phyloP scores from a whole-genome alignment of 2,329 filamentous ascomycete species.

The Fusarium longipes region DNA sequence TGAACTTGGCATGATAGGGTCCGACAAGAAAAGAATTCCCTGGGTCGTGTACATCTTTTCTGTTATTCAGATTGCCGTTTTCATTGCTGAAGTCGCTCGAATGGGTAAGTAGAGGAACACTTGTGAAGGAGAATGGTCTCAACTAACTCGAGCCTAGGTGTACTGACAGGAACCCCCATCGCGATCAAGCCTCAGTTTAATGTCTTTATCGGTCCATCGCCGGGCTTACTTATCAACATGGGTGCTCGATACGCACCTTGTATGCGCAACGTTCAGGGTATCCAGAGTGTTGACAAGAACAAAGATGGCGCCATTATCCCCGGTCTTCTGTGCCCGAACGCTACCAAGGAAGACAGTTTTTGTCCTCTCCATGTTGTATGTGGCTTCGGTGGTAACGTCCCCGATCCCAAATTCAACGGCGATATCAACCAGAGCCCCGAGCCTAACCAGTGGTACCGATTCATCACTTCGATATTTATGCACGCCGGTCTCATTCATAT shows the following conservation, averaged over 20 bases:
- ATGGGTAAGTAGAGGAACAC: conserved; percentile 70
- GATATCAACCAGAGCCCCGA: conserved; percentile 63
- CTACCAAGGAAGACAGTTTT: conserved; percentile 68
- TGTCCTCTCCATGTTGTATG: conserved; percentile 86
- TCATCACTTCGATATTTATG: conserved; percentile 95
- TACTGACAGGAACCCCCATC: conserved; percentile 81
- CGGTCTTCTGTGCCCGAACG: conserved; percentile 84
- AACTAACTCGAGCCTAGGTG: conserved; percentile 59
- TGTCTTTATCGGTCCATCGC: conserved; percentile 95
- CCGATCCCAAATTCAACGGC: conserved; percentile 71
- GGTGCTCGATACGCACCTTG: conserved; percentile 91
- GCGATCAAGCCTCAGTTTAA: conserved; percentile 89
- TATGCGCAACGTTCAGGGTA: conserved; percentile 83
- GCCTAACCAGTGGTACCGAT: conserved; percentile 96
- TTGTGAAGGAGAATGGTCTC: neutral
- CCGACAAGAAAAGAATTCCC: conserved; percentile 69
- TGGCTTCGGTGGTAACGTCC: conserved; percentile 77
- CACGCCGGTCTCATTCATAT: conserved; percentile 96
- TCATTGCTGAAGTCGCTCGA: conserved; percentile 87
- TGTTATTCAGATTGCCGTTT: conserved; percentile 81
- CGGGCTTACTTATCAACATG: conserved; percentile 94
- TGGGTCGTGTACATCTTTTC: conserved; percentile 88
- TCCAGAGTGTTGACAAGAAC: conserved; percentile 63
- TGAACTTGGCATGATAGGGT: conserved; percentile 69
- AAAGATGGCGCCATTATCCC: conserved; percentile 46